These are phyloP conservation scores for Leishmania guyanensis DNA, from an alignment of 208 protist species.

Conservation along the genomic window DNA sequence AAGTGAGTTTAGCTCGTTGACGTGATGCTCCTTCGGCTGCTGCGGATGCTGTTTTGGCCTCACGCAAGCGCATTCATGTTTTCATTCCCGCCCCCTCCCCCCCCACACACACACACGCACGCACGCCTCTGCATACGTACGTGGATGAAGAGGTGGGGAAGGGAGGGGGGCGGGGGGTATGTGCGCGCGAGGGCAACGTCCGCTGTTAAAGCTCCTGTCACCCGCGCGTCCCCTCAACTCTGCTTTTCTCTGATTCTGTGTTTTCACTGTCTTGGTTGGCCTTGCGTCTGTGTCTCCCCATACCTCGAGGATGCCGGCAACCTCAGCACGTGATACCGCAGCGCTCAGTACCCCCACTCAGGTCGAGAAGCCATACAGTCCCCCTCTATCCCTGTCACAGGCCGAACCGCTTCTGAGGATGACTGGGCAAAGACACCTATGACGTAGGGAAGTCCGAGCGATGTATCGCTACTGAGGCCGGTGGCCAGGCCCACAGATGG, in stretches of 20 bases:
- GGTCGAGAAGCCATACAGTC: neutral
- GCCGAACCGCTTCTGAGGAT: neutral
- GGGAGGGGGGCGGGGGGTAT: neutral
- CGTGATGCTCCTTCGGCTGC: neutral
- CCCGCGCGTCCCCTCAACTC: too few relatives aligned
- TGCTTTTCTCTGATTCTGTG: neutral
- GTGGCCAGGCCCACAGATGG: neutral
- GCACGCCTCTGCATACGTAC: neutral
- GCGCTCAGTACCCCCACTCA: too few relatives aligned
- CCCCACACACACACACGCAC: neutral
- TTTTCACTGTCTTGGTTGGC: neutral
- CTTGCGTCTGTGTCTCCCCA: too few relatives aligned
- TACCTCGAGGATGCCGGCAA: too few relatives aligned
- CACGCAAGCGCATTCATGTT: neutral
- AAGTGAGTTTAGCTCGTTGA: neutral
- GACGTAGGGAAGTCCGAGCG: neutral
- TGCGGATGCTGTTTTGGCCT: neutral
- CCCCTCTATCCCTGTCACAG: neutral
- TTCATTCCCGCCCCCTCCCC: neutral
- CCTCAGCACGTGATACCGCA: too few relatives aligned
- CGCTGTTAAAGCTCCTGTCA: too few relatives aligned
- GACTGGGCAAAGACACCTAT: neutral
- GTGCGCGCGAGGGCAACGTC: neutral
- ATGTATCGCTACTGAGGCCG: neutral
- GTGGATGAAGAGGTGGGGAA: neutral